A percentile compares a stretch with the other conserved stretches of the same genome.
These are phyloP conservation scores for Zanthoxylum bungeanum DNA, from an alignment of 345 rosid species.

Conservation along the genomic window DNA sequence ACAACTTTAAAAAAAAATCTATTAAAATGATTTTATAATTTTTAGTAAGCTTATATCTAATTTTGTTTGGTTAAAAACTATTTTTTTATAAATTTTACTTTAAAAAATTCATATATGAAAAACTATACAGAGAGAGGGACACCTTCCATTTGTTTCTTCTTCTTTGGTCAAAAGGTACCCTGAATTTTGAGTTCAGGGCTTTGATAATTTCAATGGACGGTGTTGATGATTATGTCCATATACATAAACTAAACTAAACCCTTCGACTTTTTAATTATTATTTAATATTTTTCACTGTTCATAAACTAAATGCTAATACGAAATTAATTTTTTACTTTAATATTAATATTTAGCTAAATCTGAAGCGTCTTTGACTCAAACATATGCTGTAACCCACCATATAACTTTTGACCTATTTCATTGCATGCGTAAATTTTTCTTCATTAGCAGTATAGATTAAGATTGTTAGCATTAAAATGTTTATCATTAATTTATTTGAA, in stretches of 20 bases:
- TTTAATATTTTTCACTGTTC: too few relatives aligned
- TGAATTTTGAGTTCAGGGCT: constrained; percentile 24
- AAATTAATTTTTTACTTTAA: too few relatives aligned
- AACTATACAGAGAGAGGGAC: too few relatives aligned
- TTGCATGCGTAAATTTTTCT: constrained; percentile 18
- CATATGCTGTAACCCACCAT: constrained; percentile 4
- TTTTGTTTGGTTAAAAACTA: too few relatives aligned
- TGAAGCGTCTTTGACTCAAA: constrained; percentile 61
- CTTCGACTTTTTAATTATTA: too few relatives aligned
- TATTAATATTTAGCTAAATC: neutral
- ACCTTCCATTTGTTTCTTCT: neutral
- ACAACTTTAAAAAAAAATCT: too few relatives aligned
- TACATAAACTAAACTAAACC: too few relatives aligned
- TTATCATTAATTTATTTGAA: constrained; percentile 21
- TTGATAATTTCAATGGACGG: constrained; percentile 28
- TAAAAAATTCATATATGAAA: too few relatives aligned
- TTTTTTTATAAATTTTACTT: too few relatives aligned
- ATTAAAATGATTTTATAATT: too few relatives aligned
- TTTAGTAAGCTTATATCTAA: too few relatives aligned
- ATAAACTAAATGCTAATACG: too few relatives aligned
- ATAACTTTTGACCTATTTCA: constrained; percentile 29
- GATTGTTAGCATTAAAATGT: constrained; percentile 30
- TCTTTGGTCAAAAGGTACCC: constrained; percentile 30
- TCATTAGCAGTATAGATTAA: neutral
- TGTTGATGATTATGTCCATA: constrained; percentile 18